Evolutionary conservation across 148 eudicot genomes (phyloP), one percentile per base, ranked within the genome.

Genomic region (Agrostemma githago): DNA sequence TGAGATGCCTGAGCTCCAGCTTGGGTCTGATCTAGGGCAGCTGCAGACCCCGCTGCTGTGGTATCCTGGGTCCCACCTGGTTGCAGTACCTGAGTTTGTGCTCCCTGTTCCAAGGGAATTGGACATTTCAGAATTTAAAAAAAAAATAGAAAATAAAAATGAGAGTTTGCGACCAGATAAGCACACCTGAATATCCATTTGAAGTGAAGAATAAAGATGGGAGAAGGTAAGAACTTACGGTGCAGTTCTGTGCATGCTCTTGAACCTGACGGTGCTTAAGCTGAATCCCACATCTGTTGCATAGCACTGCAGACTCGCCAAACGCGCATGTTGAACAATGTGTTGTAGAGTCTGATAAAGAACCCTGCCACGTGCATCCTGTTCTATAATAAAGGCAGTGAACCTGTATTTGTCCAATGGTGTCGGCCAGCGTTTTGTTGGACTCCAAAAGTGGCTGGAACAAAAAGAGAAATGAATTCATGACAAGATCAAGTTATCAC

Each of bases 291-390:
- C 99, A 96, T 75, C 90, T 81, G 82, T 92, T 89, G 85, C 99
- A 92, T 54, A 88, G 79, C 56, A 96, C 99, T 5, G 94, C 86
- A n/a, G 96, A 96, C 77, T 89, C 92, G 4, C 99, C 99, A 79
- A 86, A 96, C 15, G 94, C 69, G 79, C 99, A 96, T 3, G 83
- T 81, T 19, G 96, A 81, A 78, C 89, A 86, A 79, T 96, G 99
- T 21, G 88, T 66, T 42, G 81, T 81, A 77, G 94, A 87, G 42
- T 96, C 96, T 21, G 91, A 80, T 56, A 96, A 74, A 43, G 88
- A 40, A 69, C 99, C 99, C 85, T 92, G 91, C 99, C 99, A 96
- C 42, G 88, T 72, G 84, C 99, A 96, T 73, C 99, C 99, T 75
- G 91, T 96, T 73, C 96, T 85, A 68, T 87, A 88, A 76, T 75